Percentiles rank a stretch among this genome's conserved stretches.
Evolutionary conservation across 176 grass and related monocot species (phyloP).

Genomic region (Panicum miliaceum): DNA sequence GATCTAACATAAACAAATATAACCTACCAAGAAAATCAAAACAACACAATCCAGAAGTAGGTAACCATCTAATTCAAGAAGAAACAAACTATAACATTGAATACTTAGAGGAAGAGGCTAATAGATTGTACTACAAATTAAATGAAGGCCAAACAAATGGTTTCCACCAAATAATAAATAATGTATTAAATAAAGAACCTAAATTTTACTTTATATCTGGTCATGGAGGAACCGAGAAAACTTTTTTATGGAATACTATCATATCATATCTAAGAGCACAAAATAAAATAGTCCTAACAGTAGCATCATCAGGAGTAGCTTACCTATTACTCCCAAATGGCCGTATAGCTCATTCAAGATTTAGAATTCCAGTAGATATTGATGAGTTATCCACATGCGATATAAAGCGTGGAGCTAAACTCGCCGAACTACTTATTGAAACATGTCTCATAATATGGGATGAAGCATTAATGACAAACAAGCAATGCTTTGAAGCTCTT

Average conservation of each 20-base stretch:
- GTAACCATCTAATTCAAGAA: not conserved
- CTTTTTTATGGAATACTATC: not conserved
- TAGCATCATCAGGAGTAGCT: not conserved
- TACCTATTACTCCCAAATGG: not conserved
- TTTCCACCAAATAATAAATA: not conserved
- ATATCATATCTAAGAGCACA: not conserved
- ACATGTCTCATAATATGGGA: conserved; percentile 18
- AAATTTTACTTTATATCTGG: conserved; percentile 4
- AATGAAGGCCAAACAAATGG: not conserved
- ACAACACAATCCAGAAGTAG: not conserved
- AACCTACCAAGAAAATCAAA: not conserved
- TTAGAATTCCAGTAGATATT: conserved; percentile 21
- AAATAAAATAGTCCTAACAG: not conserved
- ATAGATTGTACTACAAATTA: not conserved
- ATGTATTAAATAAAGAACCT: not conserved
- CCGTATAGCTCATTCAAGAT: not conserved
- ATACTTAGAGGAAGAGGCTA: not conserved
- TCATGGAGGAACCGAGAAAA: conserved; percentile 18
- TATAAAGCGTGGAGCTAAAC: not conserved
- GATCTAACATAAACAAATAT: not conserved
- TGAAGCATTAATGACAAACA: conserved; percentile 24
- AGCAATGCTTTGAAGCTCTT: conserved; percentile 13
- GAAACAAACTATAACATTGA: not conserved
- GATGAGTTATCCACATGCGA: not conserved
- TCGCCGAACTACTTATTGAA: not conserved